Evolutionary conservation across 176 grass and related monocot genomes (phyloP).

Genomic region (Echinochloa phyllopogon): DNA sequence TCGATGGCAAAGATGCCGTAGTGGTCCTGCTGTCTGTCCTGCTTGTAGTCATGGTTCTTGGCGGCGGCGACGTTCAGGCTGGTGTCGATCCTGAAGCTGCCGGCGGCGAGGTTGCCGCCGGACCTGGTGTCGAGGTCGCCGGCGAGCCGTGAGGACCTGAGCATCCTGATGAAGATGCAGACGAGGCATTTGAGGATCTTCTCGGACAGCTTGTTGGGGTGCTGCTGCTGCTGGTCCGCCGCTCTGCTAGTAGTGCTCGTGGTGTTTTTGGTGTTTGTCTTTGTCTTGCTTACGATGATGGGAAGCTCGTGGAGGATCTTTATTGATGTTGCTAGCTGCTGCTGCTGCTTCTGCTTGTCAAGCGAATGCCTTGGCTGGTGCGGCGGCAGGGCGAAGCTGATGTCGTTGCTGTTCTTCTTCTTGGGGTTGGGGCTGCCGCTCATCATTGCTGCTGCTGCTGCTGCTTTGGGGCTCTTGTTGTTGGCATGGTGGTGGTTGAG

Average conservation of each 20-base stretch:
- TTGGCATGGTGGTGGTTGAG: conserved; percentile 17
- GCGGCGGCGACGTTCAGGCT: conserved; percentile 15
- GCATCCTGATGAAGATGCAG: conserved; percentile 85
- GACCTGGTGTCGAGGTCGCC: conserved; percentile 6
- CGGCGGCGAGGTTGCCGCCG: conserved; percentile 13
- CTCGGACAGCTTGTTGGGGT: conserved; percentile 94
- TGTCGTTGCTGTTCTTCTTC: background rate
- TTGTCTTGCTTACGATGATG: background rate
- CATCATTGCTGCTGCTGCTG: background rate
- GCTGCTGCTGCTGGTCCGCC: conserved; percentile 35
- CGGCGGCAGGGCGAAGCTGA: conserved; percentile 1
- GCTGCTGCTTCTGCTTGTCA: background rate
- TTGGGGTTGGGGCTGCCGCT: conserved; percentile 36
- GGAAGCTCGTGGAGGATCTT: conserved; percentile 32
- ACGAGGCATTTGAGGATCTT: conserved; percentile 82
- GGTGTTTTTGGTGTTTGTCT: conserved; percentile 14
- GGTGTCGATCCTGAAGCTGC: conserved; percentile 59
- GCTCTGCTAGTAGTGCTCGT: background rate
- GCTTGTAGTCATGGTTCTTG: background rate
- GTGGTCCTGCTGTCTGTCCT: conserved; percentile 83
- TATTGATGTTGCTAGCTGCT: background rate
- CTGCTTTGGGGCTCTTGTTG: background rate
- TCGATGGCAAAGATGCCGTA: conserved; percentile 70
- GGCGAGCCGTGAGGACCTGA: conserved; percentile 60
- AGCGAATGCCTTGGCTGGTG: background rate